A percentile compares a stretch with the other conserved stretches of the same genome.
Conservation (phyloP, 208 protist genomes). For the Wallacemonas sp. region DNA sequence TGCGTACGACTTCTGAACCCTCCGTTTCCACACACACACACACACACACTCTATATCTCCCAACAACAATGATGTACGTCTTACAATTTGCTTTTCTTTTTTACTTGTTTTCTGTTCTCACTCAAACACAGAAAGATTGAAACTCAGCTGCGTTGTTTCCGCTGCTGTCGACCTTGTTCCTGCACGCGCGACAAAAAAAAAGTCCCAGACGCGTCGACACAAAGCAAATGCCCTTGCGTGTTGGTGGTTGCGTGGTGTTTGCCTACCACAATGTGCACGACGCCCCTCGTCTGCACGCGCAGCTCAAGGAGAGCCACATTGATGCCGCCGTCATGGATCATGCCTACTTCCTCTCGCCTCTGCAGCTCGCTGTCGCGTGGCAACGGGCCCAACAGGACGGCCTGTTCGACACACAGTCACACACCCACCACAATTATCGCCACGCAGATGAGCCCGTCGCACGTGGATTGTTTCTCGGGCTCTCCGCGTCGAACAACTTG, state of each 20-base stretch:
- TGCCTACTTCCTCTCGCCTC: slow-evolving; percentile 57
- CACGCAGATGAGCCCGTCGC: slow-evolving; percentile 22
- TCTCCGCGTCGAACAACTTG: slow-evolving; percentile 67
- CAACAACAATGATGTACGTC: no score
- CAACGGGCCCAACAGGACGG: slow-evolving; percentile 37
- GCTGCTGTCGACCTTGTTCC: no score
- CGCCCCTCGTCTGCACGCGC: slow-evolving; percentile 41
- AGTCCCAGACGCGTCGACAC: no score
- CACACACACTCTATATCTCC: no score
- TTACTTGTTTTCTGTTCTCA: no score
- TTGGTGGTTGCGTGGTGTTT: slow-evolving; percentile 44
- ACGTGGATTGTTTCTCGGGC: slow-evolving; percentile 54
- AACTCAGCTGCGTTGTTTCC: no score
- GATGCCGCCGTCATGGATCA: slow-evolving; percentile 77
- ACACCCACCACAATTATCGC: slow-evolving; percentile 2
- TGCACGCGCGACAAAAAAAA: no score
- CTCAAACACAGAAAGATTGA: no score
- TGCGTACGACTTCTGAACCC: no score
- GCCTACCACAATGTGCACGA: slow-evolving; percentile 53
- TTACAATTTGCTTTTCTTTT: no score
- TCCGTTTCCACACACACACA: no score
- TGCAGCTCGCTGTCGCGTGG: slow-evolving; percentile 69
- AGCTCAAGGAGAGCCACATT: slow-evolving; percentile 42
- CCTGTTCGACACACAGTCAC: slow-evolving; percentile 1
- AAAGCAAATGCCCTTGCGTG: slow-evolving; percentile 12